phyloP scores from a whole-genome alignment of 2,329 filamentous ascomycete species.

The Colletotrichum sp. region DNA sequence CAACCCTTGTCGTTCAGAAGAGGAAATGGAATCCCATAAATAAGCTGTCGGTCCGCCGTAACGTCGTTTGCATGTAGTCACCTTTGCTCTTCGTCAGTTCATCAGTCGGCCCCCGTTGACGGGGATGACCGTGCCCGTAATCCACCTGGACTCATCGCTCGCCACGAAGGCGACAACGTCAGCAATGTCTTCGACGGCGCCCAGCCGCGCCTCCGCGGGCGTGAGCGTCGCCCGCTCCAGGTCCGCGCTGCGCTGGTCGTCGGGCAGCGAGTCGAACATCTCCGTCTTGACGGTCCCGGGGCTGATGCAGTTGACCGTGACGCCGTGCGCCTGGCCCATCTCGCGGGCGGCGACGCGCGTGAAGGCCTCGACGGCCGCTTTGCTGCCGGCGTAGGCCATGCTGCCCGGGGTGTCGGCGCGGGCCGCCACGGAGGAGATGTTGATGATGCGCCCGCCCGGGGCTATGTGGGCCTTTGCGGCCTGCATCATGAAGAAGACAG shows the following conservation, averaged over 20 bases:
- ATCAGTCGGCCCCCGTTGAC: slow-evolving; percentile 22
- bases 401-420: slow-evolving; percentile 17
- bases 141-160: slow-evolving; percentile 23
- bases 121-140: slow-evolving; percentile 21
- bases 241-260: slow-evolving; percentile 18
- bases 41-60: not conserved
- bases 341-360: slow-evolving; percentile 23
- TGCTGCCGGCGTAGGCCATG: slow-evolving; percentile 23
- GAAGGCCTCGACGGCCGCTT: slow-evolving; percentile 23
- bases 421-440: slow-evolving; percentile 24
- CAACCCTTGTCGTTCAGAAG: not conserved
- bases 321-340: slow-evolving; percentile 20
- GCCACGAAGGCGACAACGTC: slow-evolving; percentile 22
- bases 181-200: slow-evolving; percentile 22
- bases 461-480: slow-evolving; percentile 21
- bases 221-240: slow-evolving; percentile 20
- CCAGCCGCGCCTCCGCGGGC: slow-evolving; percentile 20
- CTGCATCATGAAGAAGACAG: slow-evolving; percentile 24
- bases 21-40: not conserved
- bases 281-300: slow-evolving; percentile 23
- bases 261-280: slow-evolving; percentile 19
- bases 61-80: not conserved
- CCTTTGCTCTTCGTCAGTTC: slow-evolving; percentile 2
- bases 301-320: slow-evolving; percentile 24
- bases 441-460: slow-evolving; percentile 25